Base-by-base conservation (phyloP, 2,329 filamentous ascomycete genomes). In the Fusarium avenaceum region DNA sequence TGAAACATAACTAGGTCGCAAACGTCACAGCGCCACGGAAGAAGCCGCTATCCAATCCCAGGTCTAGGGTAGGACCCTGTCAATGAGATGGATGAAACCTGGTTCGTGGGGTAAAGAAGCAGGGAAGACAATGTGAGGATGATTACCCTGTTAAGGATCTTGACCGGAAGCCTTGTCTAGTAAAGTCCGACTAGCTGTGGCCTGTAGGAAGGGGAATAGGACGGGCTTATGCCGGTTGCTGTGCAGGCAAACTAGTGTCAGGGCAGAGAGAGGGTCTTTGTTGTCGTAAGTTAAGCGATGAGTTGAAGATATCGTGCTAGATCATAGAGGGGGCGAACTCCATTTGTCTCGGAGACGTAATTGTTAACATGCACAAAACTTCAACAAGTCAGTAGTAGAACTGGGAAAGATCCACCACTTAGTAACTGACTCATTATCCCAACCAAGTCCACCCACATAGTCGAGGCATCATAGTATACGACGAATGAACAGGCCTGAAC, bases 81-180 rank as follows among this genome's bases (percentile, higher is more conserved):
- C 35, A n/a, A 38, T n/a, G 35, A 38, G 35, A 38, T 38, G 17
- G 33, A 24, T 24, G 35, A 9, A 38, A n/a, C 22, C 45, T 24
- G 38, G 60, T 48, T 59, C 46, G 57, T 67, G 63, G 57, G 63
- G 64, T 54, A 58, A 9, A 35, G 32, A 30, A 22, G 28, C 48
- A 52, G 30, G 22, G 32, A 30, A 30, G 28, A 19, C 24, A 43
- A 39, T 4, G 33, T 8, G 33, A 17, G 14, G 17, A 35, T 35
- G 15, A 7, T 14, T 35, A 35, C 32, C 32, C 15, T 14, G 15
- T 33, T 33, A 22, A 5, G 4, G 8, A 38, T 45, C 38, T 32
- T 44, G 50, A 46, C 46, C 43, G 40, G 30, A 6, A 42, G 39
- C 61, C 62, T n/a, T 50, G n/a, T 52, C 43, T 43, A 35, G 43